A percentile compares a stretch with the other conserved stretches of the same genome.
Evolutionary conservation across 345 rosid species (phyloP).

Genomic region (Eutrema yunnanense): DNA sequence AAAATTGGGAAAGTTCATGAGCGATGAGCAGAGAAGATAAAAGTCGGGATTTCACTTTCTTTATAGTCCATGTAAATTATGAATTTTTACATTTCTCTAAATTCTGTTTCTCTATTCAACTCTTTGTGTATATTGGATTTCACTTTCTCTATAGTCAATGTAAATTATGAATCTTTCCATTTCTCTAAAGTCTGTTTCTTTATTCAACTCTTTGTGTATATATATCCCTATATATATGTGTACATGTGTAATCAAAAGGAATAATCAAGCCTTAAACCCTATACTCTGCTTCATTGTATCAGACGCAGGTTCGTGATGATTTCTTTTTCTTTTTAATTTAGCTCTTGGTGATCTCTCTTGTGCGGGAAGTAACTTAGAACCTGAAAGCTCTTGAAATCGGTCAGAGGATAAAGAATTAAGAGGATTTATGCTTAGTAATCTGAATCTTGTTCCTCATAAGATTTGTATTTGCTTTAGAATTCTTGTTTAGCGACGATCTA

Average conservation of each 20-base stretch:
- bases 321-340: not conserved
- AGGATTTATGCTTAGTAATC: not conserved
- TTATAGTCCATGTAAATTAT: not conserved
- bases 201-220: not conserved
- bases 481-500: not conserved
- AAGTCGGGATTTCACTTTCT: too few relatives aligned
- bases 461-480: not conserved
- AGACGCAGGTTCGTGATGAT: not conserved
- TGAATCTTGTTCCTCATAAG: not conserved
- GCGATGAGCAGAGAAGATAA: too few relatives aligned
- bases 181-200: not conserved
- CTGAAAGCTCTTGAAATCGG: not conserved
- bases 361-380: not conserved
- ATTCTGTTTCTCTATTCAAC: not conserved
- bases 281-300: not conserved
- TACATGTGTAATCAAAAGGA: not conserved
- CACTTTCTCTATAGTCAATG: not conserved
- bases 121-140: not conserved
- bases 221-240: not conserved
- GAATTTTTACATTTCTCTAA: not conserved
- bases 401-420: not conserved
- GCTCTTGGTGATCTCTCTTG: not conserved
- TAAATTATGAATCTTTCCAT: not conserved
- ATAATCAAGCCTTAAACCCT: not conserved
- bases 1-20: too few relatives aligned